Conservation (phyloP, 2,329 filamentous ascomycete genomes). For the Periglandula ipomoeae region DNA sequence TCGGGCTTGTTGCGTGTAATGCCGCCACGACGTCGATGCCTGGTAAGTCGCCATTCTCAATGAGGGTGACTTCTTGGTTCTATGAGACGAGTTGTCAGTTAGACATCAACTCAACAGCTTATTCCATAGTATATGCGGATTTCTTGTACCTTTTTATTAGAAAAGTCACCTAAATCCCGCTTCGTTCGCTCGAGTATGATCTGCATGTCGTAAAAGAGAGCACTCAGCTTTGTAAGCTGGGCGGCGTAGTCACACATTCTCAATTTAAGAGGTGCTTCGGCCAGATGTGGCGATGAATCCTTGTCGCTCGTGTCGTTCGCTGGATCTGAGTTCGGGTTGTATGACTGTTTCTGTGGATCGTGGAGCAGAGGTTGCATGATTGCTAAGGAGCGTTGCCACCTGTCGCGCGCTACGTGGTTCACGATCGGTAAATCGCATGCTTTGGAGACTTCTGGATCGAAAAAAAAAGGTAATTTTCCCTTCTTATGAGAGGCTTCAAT, state of each 20-base stretch:
- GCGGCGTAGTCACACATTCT: neutral
- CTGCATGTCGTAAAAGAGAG: neutral
- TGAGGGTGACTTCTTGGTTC: neutral
- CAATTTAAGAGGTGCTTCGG: neutral
- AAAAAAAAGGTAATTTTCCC: neutral
- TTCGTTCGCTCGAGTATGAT: neutral
- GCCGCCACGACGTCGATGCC: neutral
- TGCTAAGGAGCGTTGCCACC: too few relatives aligned
- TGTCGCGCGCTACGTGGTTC: too few relatives aligned
- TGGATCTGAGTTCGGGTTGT: neutral
- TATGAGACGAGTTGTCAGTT: neutral
- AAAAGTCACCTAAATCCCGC: neutral
- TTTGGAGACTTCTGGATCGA: neutral
- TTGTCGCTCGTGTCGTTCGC: neutral
- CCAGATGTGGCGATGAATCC: neutral
- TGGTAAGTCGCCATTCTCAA: neutral
- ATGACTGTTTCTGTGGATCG: neutral
- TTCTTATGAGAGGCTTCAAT: too few relatives aligned
- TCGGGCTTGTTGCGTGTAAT: neutral
- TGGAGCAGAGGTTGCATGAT: too few relatives aligned
- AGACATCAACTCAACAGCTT: neutral
- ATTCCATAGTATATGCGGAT: neutral
- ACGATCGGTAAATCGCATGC: too few relatives aligned
- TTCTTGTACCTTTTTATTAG: neutral
- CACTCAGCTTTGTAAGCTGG: neutral